These are phyloP conservation scores for Yamadazyma jaroonii DNA, from an alignment of 1,139 yeast genomes.

Conservation along the genomic window DNA sequence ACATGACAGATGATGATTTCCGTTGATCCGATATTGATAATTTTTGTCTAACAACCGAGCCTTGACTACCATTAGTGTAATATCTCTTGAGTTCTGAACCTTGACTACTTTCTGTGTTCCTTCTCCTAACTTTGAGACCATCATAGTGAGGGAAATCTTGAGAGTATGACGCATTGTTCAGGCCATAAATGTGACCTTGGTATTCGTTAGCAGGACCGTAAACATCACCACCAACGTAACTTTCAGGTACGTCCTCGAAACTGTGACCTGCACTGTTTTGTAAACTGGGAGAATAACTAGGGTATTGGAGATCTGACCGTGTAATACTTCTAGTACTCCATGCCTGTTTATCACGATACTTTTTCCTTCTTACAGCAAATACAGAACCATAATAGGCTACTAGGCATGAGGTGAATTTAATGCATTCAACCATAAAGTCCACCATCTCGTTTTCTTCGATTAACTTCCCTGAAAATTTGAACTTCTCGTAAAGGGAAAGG, in stretches of 20 bases:
- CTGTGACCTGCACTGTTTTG: neutral
- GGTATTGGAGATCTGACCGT: constrained; percentile 3
- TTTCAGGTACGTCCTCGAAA: too few relatives aligned
- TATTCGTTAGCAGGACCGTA: too few relatives aligned
- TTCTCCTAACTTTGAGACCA: neutral
- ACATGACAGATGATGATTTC: constrained; percentile 6
- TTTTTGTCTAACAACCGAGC: constrained; percentile 11
- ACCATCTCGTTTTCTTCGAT: constrained; percentile 61
- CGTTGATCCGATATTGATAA: constrained; percentile 5
- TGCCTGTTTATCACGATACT: constrained; percentile 2
- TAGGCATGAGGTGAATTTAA: constrained; percentile 16
- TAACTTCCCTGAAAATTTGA: constrained; percentile 64
- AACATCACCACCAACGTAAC: too few relatives aligned
- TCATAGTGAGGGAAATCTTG: too few relatives aligned
- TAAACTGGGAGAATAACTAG: constrained; percentile 1
- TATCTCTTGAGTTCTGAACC: constrained; percentile 1
- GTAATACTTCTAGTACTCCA: neutral
- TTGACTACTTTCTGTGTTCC: neutral
- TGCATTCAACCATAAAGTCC: constrained; percentile 48
- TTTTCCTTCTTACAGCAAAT: constrained; percentile 11
- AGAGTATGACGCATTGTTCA: too few relatives aligned
- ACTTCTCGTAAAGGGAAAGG: constrained; percentile 61
- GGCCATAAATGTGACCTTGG: too few relatives aligned
- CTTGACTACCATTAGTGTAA: constrained; percentile 6
- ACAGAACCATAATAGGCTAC: constrained; percentile 13